Evolutionary conservation across 108 stramenopile genomes (phyloP), one percentile per base, ranked within the genome.

Genomic region (Stephanodiscus minutulus): DNA sequence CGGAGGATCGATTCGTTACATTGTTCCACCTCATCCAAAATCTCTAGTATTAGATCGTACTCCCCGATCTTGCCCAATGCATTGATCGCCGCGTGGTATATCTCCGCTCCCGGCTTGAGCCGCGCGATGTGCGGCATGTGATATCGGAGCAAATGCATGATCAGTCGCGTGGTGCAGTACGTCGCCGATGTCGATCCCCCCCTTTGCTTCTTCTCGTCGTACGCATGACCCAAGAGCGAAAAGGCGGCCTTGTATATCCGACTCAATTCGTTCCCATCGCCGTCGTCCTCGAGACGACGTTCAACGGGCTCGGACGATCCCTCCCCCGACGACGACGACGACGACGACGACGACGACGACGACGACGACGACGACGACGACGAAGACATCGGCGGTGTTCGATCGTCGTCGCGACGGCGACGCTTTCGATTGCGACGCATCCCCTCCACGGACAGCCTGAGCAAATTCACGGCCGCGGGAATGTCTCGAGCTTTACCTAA

Each of bases 41-140:
- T 12, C 22, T 28, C 17, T 15, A 70, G 36, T 22, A 71, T 20
- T 20, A 31, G 37, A 46, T 25, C 43, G 22, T 54, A 49, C 29
- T 54, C 69, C 6, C 58, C 64, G 36, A 50, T 25, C 37, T 57
- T 69, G 28, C 79, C 74, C 3, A 74, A 39, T 2, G 69, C 39
- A 28, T 70, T 71, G 9, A 81, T 43, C 5, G 49, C 74, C 7
- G 73, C 70, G 35, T 81, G 74, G 49, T 64, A 76, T 27, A 76
- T 52, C 46, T 81, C 74, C 21, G 69, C 20, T 39, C 39, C 74
- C 3, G 79, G 79, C 28, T 62, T 25, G 33, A 81, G 63, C 0
- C 44, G 24, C 50, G 67, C 62, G 15, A 68, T 53, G 1, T 17
- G 4, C n/a, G 68, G 73, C 59, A 79, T 68, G 59, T 79, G 72